phyloP scores from a whole-genome alignment of 1,284 basidiomycete genomes.

The Austropuccinia psidii region DNA sequence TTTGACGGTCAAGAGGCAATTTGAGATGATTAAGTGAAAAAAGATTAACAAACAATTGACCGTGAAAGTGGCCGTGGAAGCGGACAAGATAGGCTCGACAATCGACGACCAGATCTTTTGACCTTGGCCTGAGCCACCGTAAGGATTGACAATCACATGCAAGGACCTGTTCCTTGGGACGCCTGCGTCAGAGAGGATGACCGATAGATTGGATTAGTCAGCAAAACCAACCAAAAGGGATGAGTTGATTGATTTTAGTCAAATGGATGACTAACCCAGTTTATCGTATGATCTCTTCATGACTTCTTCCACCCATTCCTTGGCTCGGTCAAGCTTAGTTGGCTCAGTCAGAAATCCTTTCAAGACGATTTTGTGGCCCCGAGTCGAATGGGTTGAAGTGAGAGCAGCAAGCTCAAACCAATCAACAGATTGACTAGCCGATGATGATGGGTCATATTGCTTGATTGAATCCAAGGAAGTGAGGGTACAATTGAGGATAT shows the following conservation, averaged over 20 bases:
- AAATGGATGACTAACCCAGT: neutral
- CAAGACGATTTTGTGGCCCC: neutral
- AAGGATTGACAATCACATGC: constrained; percentile 75
- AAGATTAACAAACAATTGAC: constrained; percentile 51
- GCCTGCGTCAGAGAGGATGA: neutral
- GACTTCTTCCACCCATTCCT: neutral
- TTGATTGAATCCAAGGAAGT: neutral
- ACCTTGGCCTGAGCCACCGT: constrained; percentile 74
- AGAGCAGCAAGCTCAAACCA: neutral
- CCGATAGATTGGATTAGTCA: too few species aligned
- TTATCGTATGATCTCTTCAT: neutral
- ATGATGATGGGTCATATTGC: too few species aligned
- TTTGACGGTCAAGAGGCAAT: neutral
- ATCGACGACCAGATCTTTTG: constrained; percentile 57
- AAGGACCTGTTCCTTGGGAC: neutral
- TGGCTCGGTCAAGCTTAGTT: neutral
- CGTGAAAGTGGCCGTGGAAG: constrained; percentile 65
- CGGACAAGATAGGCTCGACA: constrained; percentile 70
- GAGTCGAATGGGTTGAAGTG: neutral
- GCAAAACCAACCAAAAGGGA: neutral
- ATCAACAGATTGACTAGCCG: too few species aligned
- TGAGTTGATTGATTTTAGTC: neutral
- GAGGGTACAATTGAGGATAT: neutral
- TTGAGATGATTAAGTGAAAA: neutral
- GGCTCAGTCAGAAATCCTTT: neutral